Percentiles rank a stretch among this genome's conserved stretches.
These are phyloP conservation scores for Aureobasidium lini DNA, from an alignment of 2,329 filamentous ascomycete species.

Conservation along the genomic window DNA sequence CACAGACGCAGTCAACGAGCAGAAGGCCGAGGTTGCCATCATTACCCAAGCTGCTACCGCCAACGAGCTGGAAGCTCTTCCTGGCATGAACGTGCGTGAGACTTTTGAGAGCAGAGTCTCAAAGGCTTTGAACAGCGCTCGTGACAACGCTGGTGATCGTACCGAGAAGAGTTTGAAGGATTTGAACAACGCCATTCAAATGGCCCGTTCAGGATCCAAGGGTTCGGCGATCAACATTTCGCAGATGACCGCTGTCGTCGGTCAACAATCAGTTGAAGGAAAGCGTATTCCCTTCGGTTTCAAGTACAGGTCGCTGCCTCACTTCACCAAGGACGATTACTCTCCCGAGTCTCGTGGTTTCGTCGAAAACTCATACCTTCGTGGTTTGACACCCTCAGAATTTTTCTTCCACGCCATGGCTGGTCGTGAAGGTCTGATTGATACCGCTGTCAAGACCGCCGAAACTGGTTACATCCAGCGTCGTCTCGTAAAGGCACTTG, in stretches of 20 bases:
- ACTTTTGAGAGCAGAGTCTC: constrained; percentile 98
- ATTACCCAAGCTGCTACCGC: constrained; percentile 73
- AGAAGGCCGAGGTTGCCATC: constrained; percentile 72
- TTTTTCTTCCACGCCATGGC: constrained; percentile 99
- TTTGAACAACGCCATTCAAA: constrained; percentile 91
- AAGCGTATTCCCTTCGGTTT: constrained; percentile 99
- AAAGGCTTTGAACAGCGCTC: constrained; percentile 85
- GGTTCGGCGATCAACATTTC: constrained; percentile 99
- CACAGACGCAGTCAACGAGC: constrained; percentile 67
- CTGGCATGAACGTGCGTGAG: constrained; percentile 97
- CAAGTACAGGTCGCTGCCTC: constrained; percentile 92
- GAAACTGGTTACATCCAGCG: constrained; percentile 99
- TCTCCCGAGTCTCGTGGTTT: constrained; percentile 95
- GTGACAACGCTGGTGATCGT: constrained; percentile 90
- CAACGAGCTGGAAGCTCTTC: constrained; percentile 83
- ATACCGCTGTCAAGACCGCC: constrained; percentile 98
- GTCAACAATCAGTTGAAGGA: constrained; percentile 96
- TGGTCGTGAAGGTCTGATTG: constrained; percentile 98
- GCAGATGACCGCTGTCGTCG: constrained; percentile 97
- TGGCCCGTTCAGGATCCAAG: constrained; percentile 95
- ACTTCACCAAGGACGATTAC: constrained; percentile 99
- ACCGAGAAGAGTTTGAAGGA: constrained; percentile 92
- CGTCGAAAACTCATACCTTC: constrained; percentile 96
- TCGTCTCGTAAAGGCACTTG: constrained; percentile 93
- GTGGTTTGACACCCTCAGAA: constrained; percentile 87